These are phyloP conservation scores for Aspergillus nanangensis DNA, from an alignment of 495 filamentous ascomycete species.

Conservation along the genomic window DNA sequence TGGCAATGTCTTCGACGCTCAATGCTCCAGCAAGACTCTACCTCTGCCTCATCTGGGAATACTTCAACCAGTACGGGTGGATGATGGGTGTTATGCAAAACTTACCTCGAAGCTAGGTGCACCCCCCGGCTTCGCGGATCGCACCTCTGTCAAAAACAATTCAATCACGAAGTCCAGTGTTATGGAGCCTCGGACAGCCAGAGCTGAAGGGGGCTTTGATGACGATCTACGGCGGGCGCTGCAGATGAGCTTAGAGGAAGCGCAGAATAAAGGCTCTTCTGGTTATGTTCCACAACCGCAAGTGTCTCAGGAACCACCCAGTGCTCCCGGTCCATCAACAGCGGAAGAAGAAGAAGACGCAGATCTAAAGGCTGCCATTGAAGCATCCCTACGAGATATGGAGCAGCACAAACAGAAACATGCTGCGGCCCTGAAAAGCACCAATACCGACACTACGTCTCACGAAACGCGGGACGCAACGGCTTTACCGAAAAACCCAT, in stretches of 20 bases:
- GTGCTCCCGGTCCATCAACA: conserved; percentile 8
- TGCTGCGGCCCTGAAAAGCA: conserved; percentile 71
- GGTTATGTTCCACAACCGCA: conserved; percentile 67
- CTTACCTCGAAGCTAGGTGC: conserved; percentile 65
- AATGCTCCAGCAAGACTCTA: conserved; percentile 85
- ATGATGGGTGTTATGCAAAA: conserved; percentile 91
- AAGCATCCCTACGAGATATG: conserved; percentile 95
- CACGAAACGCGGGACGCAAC: conserved; percentile 23
- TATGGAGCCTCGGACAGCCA: conserved; percentile 87
- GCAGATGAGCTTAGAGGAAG: conserved; percentile 95
- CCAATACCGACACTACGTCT: conserved; percentile 29
- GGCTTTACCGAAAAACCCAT: conserved; percentile 77
- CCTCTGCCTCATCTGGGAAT: conserved; percentile 93
- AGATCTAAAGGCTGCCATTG: conserved; percentile 92
- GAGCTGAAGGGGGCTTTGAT: conserved; percentile 85
- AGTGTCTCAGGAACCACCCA: conserved; percentile 27
- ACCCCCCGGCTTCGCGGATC: conserved; percentile 37
- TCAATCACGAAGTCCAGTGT: conserved; percentile 48
- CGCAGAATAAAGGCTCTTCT: conserved; percentile 64
- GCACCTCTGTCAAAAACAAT: conserved; percentile 46
- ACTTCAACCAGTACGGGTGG: conserved; percentile 85
- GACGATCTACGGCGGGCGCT: conserved; percentile 90
- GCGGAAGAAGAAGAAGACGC: conserved; percentile 65
- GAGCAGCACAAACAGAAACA: conserved; percentile 95
- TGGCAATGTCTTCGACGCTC: conserved; percentile 90